Evolutionary conservation across 768 basidiomycete genomes (phyloP), one percentile per base, ranked within the genome.

Genomic region (Lactarius quietus): DNA sequence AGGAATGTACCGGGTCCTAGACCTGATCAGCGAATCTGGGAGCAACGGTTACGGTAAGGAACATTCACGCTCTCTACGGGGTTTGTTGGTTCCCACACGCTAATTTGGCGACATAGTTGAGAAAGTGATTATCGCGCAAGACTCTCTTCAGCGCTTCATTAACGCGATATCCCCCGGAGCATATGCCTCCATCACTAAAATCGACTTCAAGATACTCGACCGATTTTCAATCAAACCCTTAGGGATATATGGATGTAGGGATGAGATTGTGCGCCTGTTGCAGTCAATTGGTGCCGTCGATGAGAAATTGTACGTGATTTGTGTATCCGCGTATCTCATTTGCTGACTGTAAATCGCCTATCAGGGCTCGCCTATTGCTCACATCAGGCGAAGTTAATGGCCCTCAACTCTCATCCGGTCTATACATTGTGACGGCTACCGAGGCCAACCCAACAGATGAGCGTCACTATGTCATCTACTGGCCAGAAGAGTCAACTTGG

Each of bases 401-500:
- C 55, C 33, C 41, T 9, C 33, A 1, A 31, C 58, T 60, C 6
- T 45, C 39, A 4, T 59, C 58, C 1, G 58, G 58, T 36, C 48
- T 64, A 3, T 64, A 59, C 35, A 26, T 55, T 8, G 31, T 59
- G 17, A 29, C 18, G 18, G 52, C 23, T 5, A 33, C 33, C n/a
- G 17, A 18, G 6, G 12, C 8, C 26, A 63, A 55, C 1, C 66
- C 66, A 3, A 29, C 52, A 5, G 72, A 76, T 36, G 59, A 68
- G 9, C 71, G 75, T 33, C 59, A 82, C 8, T 84, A 82, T 59
- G 78, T 84, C 15, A 69, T 87, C 6, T 86, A 84, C 64, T 87
- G 86, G 86, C 86, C 86, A 0, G 84, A 87, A 66, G 76, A 82
- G 35, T 78, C 74, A 1, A 86, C 86, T 0, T 87, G 86, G 86